A percentile compares a stretch with the other conserved stretches of the same genome.
These are phyloP conservation scores for Aspergillus sclerotiicarbonarius DNA, from an alignment of 495 filamentous ascomycete genomes.

Conservation along the genomic window DNA sequence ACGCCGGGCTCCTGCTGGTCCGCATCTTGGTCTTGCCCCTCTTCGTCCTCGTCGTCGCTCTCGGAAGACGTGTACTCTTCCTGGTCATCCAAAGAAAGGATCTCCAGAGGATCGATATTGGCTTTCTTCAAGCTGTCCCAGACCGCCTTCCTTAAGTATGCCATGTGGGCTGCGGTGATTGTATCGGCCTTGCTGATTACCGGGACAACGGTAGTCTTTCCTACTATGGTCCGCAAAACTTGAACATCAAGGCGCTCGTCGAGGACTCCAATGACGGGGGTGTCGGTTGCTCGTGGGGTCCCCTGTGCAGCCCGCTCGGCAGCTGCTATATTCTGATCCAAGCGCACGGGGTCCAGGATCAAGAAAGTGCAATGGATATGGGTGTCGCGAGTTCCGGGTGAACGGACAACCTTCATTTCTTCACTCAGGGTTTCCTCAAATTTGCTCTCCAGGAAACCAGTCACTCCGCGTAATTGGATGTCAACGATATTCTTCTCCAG, in stretches of 20 bases:
- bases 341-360: slow-evolving; percentile 81
- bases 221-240: slow-evolving; percentile 81
- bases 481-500: slow-evolving; percentile 92
- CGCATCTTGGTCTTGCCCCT: slow-evolving; percentile 40
- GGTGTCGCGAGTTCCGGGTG: slow-evolving; percentile 89
- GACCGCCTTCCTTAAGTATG: slow-evolving; percentile 85
- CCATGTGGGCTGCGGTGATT: slow-evolving; percentile 90
- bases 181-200: slow-evolving; percentile 98
- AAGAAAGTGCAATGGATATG: slow-evolving; percentile 97
- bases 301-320: slow-evolving; percentile 58
- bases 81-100: slow-evolving; percentile 73
- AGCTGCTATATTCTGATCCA: slow-evolving; percentile 78
- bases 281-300: slow-evolving; percentile 48
- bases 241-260: slow-evolving; percentile 91
- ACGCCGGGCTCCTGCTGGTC: slow-evolving; percentile 25
- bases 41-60: slow-evolving; percentile 61
- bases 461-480: slow-evolving; percentile 87
- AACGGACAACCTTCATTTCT: slow-evolving; percentile 95
- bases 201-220: slow-evolving; percentile 94
- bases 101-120: slow-evolving; percentile 85
- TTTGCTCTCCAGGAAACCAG: slow-evolving; percentile 91
- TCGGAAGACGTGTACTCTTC: slow-evolving; percentile 61
- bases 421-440: slow-evolving; percentile 97
- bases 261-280: slow-evolving; percentile 57
- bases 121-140: slow-evolving; percentile 83